Base-by-base conservation (phyloP, 2,329 filamentous ascomycete species). In the Phialophora expanda region DNA sequence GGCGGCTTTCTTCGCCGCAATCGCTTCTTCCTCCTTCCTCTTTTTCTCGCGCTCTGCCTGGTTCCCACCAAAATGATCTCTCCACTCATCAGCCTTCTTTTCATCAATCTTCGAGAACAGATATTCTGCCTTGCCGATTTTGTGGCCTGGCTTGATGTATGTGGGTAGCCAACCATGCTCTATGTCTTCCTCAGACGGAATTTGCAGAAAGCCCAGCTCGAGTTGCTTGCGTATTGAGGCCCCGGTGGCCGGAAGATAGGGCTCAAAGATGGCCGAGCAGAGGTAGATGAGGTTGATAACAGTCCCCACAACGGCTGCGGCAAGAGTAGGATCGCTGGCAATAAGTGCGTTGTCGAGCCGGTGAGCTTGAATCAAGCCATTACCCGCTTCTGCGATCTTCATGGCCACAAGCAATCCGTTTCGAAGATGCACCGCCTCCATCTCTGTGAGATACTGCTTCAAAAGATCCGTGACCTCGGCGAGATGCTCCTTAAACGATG, bases 261-360 rank as follows among this genome's bases (percentile, higher is more conserved):
- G 93, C 60, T 88, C 87, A 64, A 93, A 86, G 51, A 97, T 81
- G 61, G 87, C 89, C 24, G 93, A 91, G 56, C 96, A 84, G 34
- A 97, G 87, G 75, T 94, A 88, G 61, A 94, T 88, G 70, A 93
- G 86, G 80, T 96, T 96, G 66, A 96, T 83, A 0, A 90, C 91
- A n/a, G 93, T 82, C 62, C 91, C 90, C 61, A 96, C 85, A 22
- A 89, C 86, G 5, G 86, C 84, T 11, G 86, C 86, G 64, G 85
- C 86, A 30, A 82, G 82, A 58, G 84, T 81, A 20, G 86, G 86
- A 70, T 89, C 83, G 69, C 85, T 84, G 55, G 82, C 83, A 66
- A 86, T 85, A 28, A 89, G 81, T 50, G 81, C 78, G 75, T 89
- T 89, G 78, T 88, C 86, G n/a, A 89, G 80, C 56, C 82, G 80